Percentiles rank a stretch among this genome's conserved stretches.
Evolutionary conservation across 495 filamentous ascomycete species (phyloP).

Genomic region (Filosporella fistucella): DNA sequence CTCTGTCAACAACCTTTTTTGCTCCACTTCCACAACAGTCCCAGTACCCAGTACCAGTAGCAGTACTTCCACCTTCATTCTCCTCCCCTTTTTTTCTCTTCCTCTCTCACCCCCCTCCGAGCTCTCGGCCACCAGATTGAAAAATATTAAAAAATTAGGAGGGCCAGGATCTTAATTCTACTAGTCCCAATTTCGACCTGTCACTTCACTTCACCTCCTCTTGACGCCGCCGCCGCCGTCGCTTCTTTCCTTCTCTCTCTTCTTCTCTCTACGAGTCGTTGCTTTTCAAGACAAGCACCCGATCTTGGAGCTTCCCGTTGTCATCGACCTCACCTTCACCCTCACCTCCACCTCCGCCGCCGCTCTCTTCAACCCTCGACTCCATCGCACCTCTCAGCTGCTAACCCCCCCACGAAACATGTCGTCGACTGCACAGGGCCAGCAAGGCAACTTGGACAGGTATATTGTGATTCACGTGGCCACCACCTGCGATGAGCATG

Average conservation of each 20-base stretch:
- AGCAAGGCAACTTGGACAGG: constrained; percentile 69
- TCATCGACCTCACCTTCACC: neutral
- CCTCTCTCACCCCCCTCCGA: neutral
- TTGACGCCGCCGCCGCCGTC: neutral
- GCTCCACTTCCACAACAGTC: neutral
- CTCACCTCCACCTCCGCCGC: neutral
- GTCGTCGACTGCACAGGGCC: constrained; percentile 21
- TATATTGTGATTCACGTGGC: constrained; percentile 98
- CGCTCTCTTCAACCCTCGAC: neutral
- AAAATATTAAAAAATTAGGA: too few species aligned
- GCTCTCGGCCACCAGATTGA: too few species aligned
- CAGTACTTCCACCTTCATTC: too few species aligned
- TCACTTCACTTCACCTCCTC: neutral
- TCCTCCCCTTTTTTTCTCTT: neutral
- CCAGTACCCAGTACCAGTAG: too few species aligned
- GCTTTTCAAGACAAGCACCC: neutral
- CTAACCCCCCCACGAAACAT: constrained; percentile 7
- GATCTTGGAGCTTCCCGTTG: neutral
- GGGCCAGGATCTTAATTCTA: too few species aligned
- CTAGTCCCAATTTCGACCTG: too few species aligned
- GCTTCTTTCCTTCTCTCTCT: neutral
- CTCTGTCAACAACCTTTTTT: neutral
- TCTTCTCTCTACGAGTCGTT: neutral
- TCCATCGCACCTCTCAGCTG: neutral
- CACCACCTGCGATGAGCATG: constrained; percentile 98